These are phyloP conservation scores for Adansonia rubrostipa DNA, from an alignment of 441 rosid genomes.

Conservation along the genomic window DNA sequence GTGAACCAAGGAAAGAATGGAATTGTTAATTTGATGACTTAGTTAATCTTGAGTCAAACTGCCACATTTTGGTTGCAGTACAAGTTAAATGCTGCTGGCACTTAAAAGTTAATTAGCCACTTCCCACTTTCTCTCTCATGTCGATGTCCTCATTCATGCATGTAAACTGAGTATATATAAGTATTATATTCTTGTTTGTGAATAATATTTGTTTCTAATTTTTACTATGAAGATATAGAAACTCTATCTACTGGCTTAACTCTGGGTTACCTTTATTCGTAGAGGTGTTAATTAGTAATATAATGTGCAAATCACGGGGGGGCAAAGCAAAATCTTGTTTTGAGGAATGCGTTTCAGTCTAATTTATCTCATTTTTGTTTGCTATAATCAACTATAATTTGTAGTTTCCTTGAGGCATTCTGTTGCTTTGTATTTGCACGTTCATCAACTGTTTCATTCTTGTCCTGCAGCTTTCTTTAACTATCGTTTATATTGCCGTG, in stretches of 20 bases:
- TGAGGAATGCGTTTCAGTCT: neutral
- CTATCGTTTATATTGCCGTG: conserved; percentile 75
- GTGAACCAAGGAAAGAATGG: neutral
- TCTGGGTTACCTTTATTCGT: neutral
- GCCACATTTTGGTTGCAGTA: conserved; percentile 5
- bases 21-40: neutral
- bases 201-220: neutral
- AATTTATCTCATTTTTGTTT: neutral
- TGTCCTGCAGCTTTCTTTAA: conserved; percentile 78
- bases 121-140: neutral
- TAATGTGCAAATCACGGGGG: neutral
- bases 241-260: neutral
- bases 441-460: conserved; percentile 24
- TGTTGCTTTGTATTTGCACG: neutral
- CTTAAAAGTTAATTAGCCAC: neutral
- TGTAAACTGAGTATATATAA: neutral
- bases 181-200: conserved; percentile 3
- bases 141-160: neutral
- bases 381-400: conserved; percentile 2
- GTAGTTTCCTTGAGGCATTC: neutral
- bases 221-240: neutral
- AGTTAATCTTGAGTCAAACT: conserved; percentile 1
- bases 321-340: neutral
- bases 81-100: neutral
- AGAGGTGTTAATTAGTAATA: neutral